phyloP scores from a whole-genome alignment of 495 filamentous ascomycete species.

The Amphirosellinia nigrospora region DNA sequence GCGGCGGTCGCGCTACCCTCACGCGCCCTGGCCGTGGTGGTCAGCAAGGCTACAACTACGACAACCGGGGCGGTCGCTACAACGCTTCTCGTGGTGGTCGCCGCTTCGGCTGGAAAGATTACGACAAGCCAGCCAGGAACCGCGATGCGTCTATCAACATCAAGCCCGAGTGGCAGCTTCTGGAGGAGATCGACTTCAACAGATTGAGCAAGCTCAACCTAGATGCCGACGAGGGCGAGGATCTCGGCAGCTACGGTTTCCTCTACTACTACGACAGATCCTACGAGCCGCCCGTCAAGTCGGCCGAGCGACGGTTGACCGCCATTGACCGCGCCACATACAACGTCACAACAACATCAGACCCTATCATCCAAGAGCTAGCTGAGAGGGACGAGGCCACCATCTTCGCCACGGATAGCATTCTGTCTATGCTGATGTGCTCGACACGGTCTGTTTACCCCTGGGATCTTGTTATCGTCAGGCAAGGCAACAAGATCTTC shows the following conservation, averaged over 20 bases:
- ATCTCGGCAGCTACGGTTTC: constrained; percentile 94
- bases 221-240: constrained; percentile 91
- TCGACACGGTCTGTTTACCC: constrained; percentile 93
- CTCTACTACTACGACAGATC: constrained; percentile 95
- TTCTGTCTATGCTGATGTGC: constrained; percentile 99
- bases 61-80: constrained; percentile 67
- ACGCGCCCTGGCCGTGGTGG: constrained; percentile 54
- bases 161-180: constrained; percentile 90
- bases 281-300: constrained; percentile 89
- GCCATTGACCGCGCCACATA: constrained; percentile 92
- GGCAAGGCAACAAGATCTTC: constrained; percentile 93
- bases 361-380: constrained; percentile 95
- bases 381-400: constrained; percentile 96
- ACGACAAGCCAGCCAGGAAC: constrained; percentile 96
- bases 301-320: constrained; percentile 81
- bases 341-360: constrained; percentile 94
- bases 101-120: constrained; percentile 98
- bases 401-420: constrained; percentile 95
- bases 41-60: constrained; percentile 57
- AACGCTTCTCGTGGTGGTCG: constrained; percentile 71
- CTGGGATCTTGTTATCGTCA: constrained; percentile 93
- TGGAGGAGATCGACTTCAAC: constrained; percentile 98
- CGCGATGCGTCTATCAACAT: constrained; percentile 94
- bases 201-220: constrained; percentile 93
- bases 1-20: constrained; percentile 66